phyloP scores from a whole-genome alignment of 2,329 filamentous ascomycete genomes.

The Pseudopyrenochaeta lycopersici region DNA sequence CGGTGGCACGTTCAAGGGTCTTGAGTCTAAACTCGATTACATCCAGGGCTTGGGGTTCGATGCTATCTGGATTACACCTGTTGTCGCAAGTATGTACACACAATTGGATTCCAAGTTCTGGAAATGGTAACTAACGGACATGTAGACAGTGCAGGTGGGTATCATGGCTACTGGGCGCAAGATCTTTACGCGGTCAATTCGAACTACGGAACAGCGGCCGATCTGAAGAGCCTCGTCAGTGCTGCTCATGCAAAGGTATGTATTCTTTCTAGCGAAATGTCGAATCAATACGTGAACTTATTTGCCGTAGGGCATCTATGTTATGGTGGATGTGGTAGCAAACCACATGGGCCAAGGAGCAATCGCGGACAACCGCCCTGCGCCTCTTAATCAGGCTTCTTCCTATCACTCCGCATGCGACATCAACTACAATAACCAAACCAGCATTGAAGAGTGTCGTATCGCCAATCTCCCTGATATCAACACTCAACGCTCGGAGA shows the following conservation, averaged over 20 bases:
- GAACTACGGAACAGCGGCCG: constrained; percentile 59
- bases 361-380: constrained; percentile 37
- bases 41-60: constrained; percentile 61
- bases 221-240: constrained; percentile 57
- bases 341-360: constrained; percentile 54
- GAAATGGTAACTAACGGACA: not conserved
- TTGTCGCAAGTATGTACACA: constrained; percentile 38
- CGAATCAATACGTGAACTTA: constrained; percentile 1
- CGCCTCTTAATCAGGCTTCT: constrained; percentile 35
- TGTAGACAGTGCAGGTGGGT: constrained; percentile 54
- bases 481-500: constrained; percentile 34
- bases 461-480: constrained; percentile 43
- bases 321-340: constrained; percentile 63
- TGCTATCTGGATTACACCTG: constrained; percentile 58
- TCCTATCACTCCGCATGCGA: constrained; percentile 38
- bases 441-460: constrained; percentile 39
- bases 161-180: constrained; percentile 62
- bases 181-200: constrained; percentile 59
- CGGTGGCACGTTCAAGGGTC: constrained; percentile 61
- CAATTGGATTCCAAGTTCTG: not conserved
- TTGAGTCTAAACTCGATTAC: constrained; percentile 60
- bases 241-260: constrained; percentile 58
- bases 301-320: constrained; percentile 47
- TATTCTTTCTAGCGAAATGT: not conserved
- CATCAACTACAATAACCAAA: constrained; percentile 45